Conservation (phyloP, 805 yeast genomes). For the Kluyveromyces dobzhanskii region DNA sequence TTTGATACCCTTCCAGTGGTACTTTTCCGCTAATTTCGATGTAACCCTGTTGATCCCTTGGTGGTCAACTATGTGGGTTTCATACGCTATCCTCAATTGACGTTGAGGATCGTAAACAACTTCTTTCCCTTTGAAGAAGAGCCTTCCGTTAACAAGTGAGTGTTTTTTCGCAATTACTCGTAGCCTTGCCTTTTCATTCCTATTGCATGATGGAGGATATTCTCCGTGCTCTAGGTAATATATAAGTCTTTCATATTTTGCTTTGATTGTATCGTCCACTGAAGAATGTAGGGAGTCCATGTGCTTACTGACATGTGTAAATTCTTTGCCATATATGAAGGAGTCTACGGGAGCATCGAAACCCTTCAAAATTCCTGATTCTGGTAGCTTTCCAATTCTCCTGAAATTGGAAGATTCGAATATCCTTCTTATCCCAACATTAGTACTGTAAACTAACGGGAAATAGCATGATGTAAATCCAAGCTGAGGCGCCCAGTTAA, state of each 20-base stretch:
- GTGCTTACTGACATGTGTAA: conserved; percentile 40
- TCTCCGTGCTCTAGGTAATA: conserved; percentile 74
- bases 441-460: conserved; percentile 82
- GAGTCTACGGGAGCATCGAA: conserved; percentile 83
- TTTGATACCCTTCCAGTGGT: conserved; percentile 88
- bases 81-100: conserved; percentile 67
- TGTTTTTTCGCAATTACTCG: conserved; percentile 70
- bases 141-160: conserved; percentile 57
- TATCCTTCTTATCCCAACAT: conserved; percentile 71
- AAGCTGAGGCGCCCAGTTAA: conserved; percentile 85
- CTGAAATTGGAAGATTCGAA: conserved; percentile 71
- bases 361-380: conserved; percentile 85
- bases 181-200: conserved; percentile 82
- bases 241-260: conserved; percentile 67
- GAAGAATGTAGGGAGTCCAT: conserved; percentile 25
- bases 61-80: conserved; percentile 61
- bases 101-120: conserved; percentile 71
- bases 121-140: conserved; percentile 70
- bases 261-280: conserved; percentile 20
- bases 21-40: conserved; percentile 62
- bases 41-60: conserved; percentile 89
- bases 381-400: conserved; percentile 68
- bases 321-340: conserved; percentile 72
- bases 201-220: conserved; percentile 75
- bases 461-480: conserved; percentile 82